A percentile compares a stretch with the other conserved stretches of the same genome.
These are phyloP conservation scores for Carex cristatella DNA, from an alignment of 176 grass and related monocot genomes.

Conservation along the genomic window DNA sequence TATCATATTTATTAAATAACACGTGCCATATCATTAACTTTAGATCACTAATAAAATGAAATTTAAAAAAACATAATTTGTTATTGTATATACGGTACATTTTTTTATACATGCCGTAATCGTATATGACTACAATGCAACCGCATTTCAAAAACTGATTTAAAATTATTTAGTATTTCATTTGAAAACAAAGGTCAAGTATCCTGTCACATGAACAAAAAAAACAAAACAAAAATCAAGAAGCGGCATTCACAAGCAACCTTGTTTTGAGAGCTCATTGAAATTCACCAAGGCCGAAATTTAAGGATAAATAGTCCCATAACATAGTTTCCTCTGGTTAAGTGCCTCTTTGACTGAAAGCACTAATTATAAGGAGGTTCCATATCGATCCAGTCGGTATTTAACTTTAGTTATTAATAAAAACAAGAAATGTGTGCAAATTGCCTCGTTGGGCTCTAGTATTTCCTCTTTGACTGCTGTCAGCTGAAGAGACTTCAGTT, in stretches of 20 bases:
- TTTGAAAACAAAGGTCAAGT: neutral
- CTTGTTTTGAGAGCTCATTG: neutral
- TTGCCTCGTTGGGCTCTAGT: constrained; percentile 4
- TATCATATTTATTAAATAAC: too few species aligned
- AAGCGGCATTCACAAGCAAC: neutral
- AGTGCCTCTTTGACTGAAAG: constrained; percentile 23
- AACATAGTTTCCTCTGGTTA: neutral
- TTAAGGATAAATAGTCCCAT: neutral
- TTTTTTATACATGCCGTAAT: too few species aligned
- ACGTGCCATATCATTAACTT: too few species aligned
- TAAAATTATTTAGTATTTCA: neutral
- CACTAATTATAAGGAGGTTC: neutral
- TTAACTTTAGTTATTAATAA: neutral
- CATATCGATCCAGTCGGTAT: neutral
- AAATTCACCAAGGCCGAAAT: constrained; percentile 5
- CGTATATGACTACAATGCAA: too few species aligned
- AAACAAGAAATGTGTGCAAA: neutral
- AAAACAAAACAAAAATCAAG: neutral
- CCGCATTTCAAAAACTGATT: too few species aligned
- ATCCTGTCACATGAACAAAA: neutral
- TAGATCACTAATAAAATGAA: too few species aligned
- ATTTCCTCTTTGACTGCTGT: neutral
- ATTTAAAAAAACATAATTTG: too few species aligned
- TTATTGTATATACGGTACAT: too few species aligned
- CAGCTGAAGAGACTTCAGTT: neutral